Evolutionary conservation across 2,329 filamentous ascomycete genomes (phyloP).

Genomic region (Emmonsia crescens): DNA sequence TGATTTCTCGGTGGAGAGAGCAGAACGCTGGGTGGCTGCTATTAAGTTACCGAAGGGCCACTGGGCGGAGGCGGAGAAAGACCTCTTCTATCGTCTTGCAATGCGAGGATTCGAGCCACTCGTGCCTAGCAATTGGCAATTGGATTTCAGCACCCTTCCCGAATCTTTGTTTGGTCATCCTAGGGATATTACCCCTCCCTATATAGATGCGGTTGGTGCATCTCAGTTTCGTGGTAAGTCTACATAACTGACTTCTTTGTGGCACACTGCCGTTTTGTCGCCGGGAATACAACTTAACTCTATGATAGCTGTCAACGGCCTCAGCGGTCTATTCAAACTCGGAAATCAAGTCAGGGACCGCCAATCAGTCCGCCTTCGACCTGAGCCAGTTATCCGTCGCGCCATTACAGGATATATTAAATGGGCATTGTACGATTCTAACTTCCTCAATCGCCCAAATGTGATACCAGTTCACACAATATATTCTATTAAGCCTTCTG

Average conservation of each 20-base stretch:
- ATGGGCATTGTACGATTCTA: slow-evolving; percentile 44
- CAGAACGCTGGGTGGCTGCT: slow-evolving; percentile 26
- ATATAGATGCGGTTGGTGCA: slow-evolving; percentile 34
- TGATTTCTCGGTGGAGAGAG: slow-evolving; percentile 23
- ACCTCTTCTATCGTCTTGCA: slow-evolving; percentile 42
- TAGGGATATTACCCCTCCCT: slow-evolving; percentile 30
- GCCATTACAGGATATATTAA: slow-evolving; percentile 39
- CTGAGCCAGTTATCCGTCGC: slow-evolving; percentile 29
- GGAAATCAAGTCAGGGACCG: slow-evolving; percentile 44
- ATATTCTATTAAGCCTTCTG: slow-evolving; percentile 30
- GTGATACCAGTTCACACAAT: slow-evolving; percentile 38
- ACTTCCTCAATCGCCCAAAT: slow-evolving; percentile 25
- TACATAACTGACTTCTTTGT: neutral
- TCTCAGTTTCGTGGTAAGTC: slow-evolving; percentile 38
- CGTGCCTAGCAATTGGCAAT: slow-evolving; percentile 41
- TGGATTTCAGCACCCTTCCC: slow-evolving; percentile 45
- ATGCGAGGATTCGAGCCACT: slow-evolving; percentile 48
- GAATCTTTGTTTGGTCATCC: slow-evolving; percentile 39
- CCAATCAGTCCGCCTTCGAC: slow-evolving; percentile 26
- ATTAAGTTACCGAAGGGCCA: slow-evolving; percentile 32
- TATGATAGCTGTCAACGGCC: slow-evolving; percentile 38
- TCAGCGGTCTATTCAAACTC: slow-evolving; percentile 40
- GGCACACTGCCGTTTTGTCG: neutral
- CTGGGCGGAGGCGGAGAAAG: slow-evolving; percentile 43
- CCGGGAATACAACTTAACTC: neutral